Evolutionary conservation across 176 grass and related monocot genomes (phyloP), one percentile per base, ranked within the genome.

Genomic region (Alopecurus myosuroides): DNA sequence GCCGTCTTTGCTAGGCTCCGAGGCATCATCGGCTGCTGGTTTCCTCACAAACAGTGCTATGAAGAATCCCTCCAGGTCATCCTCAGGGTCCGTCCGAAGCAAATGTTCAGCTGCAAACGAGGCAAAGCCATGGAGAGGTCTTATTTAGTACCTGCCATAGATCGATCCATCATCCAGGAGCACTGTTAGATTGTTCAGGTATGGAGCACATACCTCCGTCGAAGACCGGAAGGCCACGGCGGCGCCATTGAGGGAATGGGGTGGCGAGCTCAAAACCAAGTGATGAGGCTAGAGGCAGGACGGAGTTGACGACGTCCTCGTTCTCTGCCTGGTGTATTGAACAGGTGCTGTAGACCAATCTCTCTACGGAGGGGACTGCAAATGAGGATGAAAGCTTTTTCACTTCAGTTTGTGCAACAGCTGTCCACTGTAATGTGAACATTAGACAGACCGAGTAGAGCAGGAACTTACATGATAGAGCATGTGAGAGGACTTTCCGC

Each of bases 1-100:
- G 12, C 3, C 61, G 8, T 85, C 51, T 42, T 77, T 52, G 74
- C 48, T 36, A 17, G 26, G 74, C 20, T 34, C 42, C 35, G n/a
- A 31, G 42, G 11, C 39, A 71, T 79, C 17, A 3, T 25, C 22
- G 6, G 30, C 79, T 23, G 33, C 77, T 53, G 48, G 23, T 91
- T 89, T 88, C 23, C 89, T 94, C 6, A 98, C 89, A 35, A 98
- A 98, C 55, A 95, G 87, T 18, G 91, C 69, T 39, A 98, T 92
- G 85, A 95, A 98, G 89, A 95, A 98, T 39, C 96, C 96, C 77
- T 98, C 96, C 13, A 94, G 80, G 23, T 67, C 91, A 11, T 98
- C 96, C 49, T 85, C 83, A 1, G 91, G 96, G 41, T 98, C 85
- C 1, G 96, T 98, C 41, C 96, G 85, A 25, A 98, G 87, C 79